Base-by-base conservation (phyloP, 345 rosid species). In the Arabidopsis thaliana region DNA sequence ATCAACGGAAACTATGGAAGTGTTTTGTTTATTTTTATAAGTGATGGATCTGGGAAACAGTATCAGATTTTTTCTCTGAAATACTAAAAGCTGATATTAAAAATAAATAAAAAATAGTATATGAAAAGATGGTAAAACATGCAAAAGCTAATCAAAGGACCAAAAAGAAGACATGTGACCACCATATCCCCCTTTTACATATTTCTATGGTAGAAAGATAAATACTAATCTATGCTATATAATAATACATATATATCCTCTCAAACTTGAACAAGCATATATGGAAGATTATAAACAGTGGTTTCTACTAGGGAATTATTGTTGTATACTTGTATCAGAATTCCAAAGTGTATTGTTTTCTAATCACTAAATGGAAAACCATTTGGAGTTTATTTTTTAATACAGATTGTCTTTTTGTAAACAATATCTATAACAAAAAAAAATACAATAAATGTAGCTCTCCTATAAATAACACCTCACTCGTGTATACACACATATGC, bases 71-170 rank as follows among this genome's bases (percentile, higher is more conserved):
- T 58, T 50, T 75, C 25, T 67, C 62, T 22, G 48, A 23, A 40
- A 60, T 11, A 30, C 42, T 68, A 68, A 75, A 75, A 75, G 55
- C 63, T 41, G 55, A 51, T 51, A 67, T 32, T 14, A 25, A 41
- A 59, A 37, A 37, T 16, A 8, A 9, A 16, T 16, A 34, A 0
- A 9, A 48, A 32, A 23, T 28, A 28, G 3, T n/a, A n/a, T 74
- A 45, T 56, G 51, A 67, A 75, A 75, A 75, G 69, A 75, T 67
- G 69, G 61, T 50, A 67, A 67, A 75, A 67, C 68, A 75, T 75
- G 69, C 74, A 59, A 75, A 75, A 59, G 74, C 40, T 50, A 51
- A 4, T 28, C 59, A 49, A 49, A 75, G 60, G 68, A 36, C 59
- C 59, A n/a, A 60, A 65, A 60, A 67, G 62, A 75, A 67, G 69